phyloP scores from a whole-genome alignment of 2,329 filamentous ascomycete species.

The Sporothrix euskadiensis region DNA sequence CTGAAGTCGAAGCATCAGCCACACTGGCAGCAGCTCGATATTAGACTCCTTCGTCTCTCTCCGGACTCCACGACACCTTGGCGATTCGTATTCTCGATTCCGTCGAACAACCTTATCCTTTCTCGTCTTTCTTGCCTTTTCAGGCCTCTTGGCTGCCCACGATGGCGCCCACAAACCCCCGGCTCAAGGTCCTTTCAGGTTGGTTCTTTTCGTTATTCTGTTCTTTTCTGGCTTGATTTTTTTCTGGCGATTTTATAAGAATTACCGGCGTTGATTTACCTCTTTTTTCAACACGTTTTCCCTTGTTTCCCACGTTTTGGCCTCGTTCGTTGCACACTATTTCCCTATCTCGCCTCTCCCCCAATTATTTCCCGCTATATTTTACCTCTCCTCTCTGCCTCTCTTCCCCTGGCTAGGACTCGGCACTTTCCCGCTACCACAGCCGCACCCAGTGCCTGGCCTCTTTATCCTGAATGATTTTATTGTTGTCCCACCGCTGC shows the following conservation, averaged over 20 bases:
- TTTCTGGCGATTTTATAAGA: not conserved
- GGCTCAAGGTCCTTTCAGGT: slow-evolving; percentile 63
- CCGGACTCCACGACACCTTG: not conserved
- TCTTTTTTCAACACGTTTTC: slow-evolving; percentile 32
- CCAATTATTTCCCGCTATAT: slow-evolving; percentile 30
- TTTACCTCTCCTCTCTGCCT: no score
- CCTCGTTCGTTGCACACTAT: slow-evolving; percentile 30
- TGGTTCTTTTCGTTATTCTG: slow-evolving; percentile 40
- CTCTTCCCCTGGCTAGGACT: slow-evolving; percentile 26
- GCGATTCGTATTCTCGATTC: not conserved
- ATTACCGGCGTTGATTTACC: not conserved
- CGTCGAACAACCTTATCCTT: not conserved
- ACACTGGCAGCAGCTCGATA: not conserved
- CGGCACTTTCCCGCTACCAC: not conserved
- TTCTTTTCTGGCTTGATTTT: not conserved
- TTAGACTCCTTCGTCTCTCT: not conserved
- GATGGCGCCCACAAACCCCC: slow-evolving; percentile 62
- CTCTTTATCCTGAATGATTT: slow-evolving; percentile 18
- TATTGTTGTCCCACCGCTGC: slow-evolving; percentile 20
- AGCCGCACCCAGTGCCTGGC: slow-evolving; percentile 21
- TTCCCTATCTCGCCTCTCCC: slow-evolving; percentile 28
- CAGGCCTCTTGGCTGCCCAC: slow-evolving; percentile 36
- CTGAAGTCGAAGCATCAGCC: slow-evolving; percentile 6
- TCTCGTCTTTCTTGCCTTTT: slow-evolving; percentile 6
- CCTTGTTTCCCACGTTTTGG: slow-evolving; percentile 22